Base-by-base conservation (phyloP, 1,284 basidiomycete genomes). In the Fistulina hepatica region DNA sequence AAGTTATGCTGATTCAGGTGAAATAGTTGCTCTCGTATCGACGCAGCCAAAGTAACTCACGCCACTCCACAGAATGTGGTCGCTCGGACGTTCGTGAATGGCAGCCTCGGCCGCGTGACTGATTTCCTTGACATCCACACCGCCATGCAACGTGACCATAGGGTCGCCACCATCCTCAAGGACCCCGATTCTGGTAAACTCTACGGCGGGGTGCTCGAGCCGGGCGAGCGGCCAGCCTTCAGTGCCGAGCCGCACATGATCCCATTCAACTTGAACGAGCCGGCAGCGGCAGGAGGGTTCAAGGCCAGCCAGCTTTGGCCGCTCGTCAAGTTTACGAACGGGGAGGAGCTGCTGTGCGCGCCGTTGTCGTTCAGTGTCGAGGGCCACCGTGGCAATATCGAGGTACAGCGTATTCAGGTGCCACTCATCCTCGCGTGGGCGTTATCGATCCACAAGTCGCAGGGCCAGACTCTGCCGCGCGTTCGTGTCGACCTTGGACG, bases 361-460 rank as follows among this genome's bases (percentile, higher is more conserved):
- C 69, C 74, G 16, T 45, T 60, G 17, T 54, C 60, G 21, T 78
- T 76, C 41, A 68, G 66, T 23, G 62, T 67, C 9, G 59, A 68
- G 45, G 71, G 71, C 22, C 61, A 63, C 6, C 56, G 47, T 75
- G 76, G 57, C 0, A 61, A 61, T 26, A 45, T 53, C 9, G 59
- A 64, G 44, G 61, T 56, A n/a, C 45, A 49, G 10, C 47, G 61
- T 33, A 42, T 54, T 4, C 61, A 64, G 46, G 65, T 85, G n/a
- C 83, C 81, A 1, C 56, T 89, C 10, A 85, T 86, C 34, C 63
- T 86, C 5, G 75, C 82, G 0, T 86, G 81, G 81, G 81, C 84
- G 0, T 57, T 84, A 54, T 81, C 79, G 20, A 79, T 90, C 26
- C 88, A 92, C 56, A 91, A 91, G 54, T 78, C 78, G 1, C 86